These are phyloP conservation scores for Colletotrichum musicola DNA, from an alignment of 2,329 filamentous ascomycete genomes.

Conservation along the genomic window DNA sequence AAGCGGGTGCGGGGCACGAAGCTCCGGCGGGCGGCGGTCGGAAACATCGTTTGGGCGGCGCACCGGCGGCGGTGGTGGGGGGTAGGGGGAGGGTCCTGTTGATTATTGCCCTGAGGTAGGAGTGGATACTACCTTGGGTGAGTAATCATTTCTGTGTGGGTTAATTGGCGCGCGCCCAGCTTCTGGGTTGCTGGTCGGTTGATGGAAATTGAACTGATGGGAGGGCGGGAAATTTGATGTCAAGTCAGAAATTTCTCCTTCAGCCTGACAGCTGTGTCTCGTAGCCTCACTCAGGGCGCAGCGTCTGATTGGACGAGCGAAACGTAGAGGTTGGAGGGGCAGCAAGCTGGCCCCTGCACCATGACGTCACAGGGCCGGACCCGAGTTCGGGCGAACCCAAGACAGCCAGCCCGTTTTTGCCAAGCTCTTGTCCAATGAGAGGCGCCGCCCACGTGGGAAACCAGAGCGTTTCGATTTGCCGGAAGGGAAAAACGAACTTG, in stretches of 20 bases:
- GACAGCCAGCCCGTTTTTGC: background rate
- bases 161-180: slow-evolving; percentile 2
- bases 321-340: slow-evolving; percentile 18
- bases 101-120: slow-evolving; percentile 7
- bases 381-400: slow-evolving; percentile 1
- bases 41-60: slow-evolving; percentile 16
- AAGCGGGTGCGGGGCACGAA: slow-evolving; percentile 84
- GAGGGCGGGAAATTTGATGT: background rate
- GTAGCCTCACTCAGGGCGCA: slow-evolving; percentile 25
- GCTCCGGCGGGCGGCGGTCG: slow-evolving; percentile 42
- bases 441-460: slow-evolving; percentile 21
- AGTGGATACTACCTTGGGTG: slow-evolving; percentile 1
- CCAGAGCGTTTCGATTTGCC: slow-evolving; percentile 25
- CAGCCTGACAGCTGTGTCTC: slow-evolving; percentile 20
- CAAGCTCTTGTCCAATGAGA: slow-evolving; percentile 31
- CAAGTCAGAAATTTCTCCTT: slow-evolving; percentile 24
- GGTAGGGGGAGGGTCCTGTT: background rate
- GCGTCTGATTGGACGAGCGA: slow-evolving; percentile 15
- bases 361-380: slow-evolving; percentile 22
- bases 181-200: background rate
- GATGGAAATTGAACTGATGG: background rate
- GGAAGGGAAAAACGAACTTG: background rate
- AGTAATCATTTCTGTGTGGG: slow-evolving; percentile 12
- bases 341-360: background rate
- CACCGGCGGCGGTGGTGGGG: background rate